Conservation (phyloP, 2,329 filamentous ascomycete genomes). For the Cercospora canescens region DNA sequence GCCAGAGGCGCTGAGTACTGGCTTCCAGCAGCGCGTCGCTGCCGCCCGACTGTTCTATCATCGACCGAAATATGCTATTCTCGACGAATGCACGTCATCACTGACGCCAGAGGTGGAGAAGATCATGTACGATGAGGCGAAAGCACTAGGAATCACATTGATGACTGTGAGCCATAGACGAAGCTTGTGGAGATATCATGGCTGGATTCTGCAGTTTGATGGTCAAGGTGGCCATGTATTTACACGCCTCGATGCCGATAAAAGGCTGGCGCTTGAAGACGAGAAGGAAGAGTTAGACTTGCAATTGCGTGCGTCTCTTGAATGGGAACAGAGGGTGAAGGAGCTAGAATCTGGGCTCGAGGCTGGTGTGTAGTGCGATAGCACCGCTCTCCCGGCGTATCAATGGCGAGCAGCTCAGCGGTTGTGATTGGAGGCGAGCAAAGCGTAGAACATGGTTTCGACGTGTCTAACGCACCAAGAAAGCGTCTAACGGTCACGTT, state of each 20-base stretch:
- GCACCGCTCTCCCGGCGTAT: background rate
- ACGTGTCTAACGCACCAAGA: too few species aligned
- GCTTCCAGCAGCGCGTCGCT: conserved; percentile 91
- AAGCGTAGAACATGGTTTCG: too few species aligned
- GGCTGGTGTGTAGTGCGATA: conserved; percentile 25
- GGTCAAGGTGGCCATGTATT: conserved; percentile 92
- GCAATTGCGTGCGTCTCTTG: conserved; percentile 79
- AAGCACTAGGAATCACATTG: conserved; percentile 84
- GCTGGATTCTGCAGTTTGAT: conserved; percentile 92
- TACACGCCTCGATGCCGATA: conserved; percentile 84
- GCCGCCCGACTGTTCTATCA: conserved; percentile 98
- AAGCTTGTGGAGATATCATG: conserved; percentile 96
- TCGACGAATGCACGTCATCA: conserved; percentile 93
- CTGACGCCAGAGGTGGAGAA: conserved; percentile 95
- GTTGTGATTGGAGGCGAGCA: background rate
- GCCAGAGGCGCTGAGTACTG: conserved; percentile 89
- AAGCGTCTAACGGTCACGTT: background rate
- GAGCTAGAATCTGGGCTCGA: conserved; percentile 64
- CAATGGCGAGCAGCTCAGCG: background rate
- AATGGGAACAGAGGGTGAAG: conserved; percentile 79
- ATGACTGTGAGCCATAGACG: conserved; percentile 94
- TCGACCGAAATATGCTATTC: conserved; percentile 85
- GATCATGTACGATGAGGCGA: conserved; percentile 96
- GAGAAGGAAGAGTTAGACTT: conserved; percentile 94
- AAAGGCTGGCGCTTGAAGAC: conserved; percentile 82